Evolutionary conservation across 2,329 filamentous ascomycete species (phyloP).

Genomic region (Metarhizium rileyi): DNA sequence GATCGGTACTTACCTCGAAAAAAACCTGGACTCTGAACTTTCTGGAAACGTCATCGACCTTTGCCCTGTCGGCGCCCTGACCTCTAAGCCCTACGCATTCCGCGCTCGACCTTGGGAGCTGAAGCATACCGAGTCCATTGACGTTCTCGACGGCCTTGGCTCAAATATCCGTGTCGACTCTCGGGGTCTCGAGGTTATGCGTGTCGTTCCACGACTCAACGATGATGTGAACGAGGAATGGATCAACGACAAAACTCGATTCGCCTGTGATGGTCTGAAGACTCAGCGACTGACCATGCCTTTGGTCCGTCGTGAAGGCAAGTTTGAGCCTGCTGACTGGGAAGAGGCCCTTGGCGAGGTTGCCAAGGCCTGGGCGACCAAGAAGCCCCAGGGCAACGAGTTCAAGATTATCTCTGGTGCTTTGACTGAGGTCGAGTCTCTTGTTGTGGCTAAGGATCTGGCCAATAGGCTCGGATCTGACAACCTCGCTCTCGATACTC

Average conservation of each 20-base stretch:
- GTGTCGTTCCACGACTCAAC: constrained; percentile 83
- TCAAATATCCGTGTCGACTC: constrained; percentile 93
- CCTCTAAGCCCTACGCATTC: constrained; percentile 97
- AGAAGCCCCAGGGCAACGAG: constrained; percentile 81
- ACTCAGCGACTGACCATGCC: constrained; percentile 93
- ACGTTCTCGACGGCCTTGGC: constrained; percentile 85
- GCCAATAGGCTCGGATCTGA: constrained; percentile 95
- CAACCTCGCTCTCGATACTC: constrained; percentile 87
- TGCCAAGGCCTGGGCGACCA: constrained; percentile 64
- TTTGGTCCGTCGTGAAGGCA: constrained; percentile 75
- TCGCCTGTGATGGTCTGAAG: constrained; percentile 92
- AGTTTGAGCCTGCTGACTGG: constrained; percentile 90
- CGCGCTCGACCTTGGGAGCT: constrained; percentile 94
- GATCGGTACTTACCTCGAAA: constrained; percentile 95
- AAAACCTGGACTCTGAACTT: constrained; percentile 85
- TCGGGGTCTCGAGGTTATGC: constrained; percentile 91
- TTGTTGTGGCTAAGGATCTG: constrained; percentile 95
- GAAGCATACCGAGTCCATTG: constrained; percentile 90
- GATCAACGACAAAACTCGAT: constrained; percentile 98
- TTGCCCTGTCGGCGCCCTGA: constrained; percentile 92
- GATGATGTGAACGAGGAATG: constrained; percentile 99
- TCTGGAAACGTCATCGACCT: constrained; percentile 97
- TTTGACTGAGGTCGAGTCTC: constrained; percentile 81
- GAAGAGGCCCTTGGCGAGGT: constrained; percentile 91
- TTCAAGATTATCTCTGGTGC: constrained; percentile 93